A percentile compares a stretch with the other conserved stretches of the same genome.
Conservation (phyloP, 371 early-diverging fungal genomes). For the Circinella minor region DNA sequence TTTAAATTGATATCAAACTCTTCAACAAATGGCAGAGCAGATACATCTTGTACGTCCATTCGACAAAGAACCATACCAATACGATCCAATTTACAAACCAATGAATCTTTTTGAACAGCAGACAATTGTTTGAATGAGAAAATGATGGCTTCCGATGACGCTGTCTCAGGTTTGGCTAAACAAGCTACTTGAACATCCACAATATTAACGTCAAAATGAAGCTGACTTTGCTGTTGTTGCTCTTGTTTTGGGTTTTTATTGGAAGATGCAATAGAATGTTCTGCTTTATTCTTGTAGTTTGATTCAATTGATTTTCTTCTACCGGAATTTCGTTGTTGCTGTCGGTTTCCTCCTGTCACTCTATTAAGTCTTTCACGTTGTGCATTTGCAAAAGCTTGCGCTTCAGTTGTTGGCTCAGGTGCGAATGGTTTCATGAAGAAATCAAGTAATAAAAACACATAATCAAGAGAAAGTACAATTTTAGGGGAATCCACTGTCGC, state of each 20-base stretch:
- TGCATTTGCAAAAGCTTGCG: slow-evolving; percentile 47
- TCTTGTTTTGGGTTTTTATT: slow-evolving; percentile 7
- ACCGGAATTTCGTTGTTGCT: slow-evolving; percentile 15
- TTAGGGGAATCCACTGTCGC: slow-evolving; percentile 84
- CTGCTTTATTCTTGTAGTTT: background rate
- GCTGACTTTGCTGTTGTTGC: slow-evolving; percentile 2
- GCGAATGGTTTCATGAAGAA: slow-evolving; percentile 73
- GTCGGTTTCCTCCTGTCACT: slow-evolving; percentile 1
- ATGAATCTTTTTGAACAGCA: slow-evolving; percentile 67
- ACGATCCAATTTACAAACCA: slow-evolving; percentile 71
- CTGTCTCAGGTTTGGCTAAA: slow-evolving; percentile 73
- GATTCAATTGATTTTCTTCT: slow-evolving; percentile 7
- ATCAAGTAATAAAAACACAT: slow-evolving; percentile 71
- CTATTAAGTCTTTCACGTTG: slow-evolving; percentile 21
- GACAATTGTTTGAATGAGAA: slow-evolving; percentile 79
- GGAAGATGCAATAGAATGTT: background rate
- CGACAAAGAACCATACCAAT: slow-evolving; percentile 90
- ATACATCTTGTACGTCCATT: slow-evolving; percentile 79
- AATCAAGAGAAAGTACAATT: slow-evolving; percentile 83
- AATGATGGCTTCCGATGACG: slow-evolving; percentile 87
- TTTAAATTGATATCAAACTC: slow-evolving; percentile 74
- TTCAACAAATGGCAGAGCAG: slow-evolving; percentile 82
- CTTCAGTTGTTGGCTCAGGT: slow-evolving; percentile 33
- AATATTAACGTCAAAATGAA: slow-evolving; percentile 73
- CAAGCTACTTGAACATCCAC: slow-evolving; percentile 84